phyloP scores from a whole-genome alignment of 345 rosid genomes.

The Eucalyptus sp. region DNA sequence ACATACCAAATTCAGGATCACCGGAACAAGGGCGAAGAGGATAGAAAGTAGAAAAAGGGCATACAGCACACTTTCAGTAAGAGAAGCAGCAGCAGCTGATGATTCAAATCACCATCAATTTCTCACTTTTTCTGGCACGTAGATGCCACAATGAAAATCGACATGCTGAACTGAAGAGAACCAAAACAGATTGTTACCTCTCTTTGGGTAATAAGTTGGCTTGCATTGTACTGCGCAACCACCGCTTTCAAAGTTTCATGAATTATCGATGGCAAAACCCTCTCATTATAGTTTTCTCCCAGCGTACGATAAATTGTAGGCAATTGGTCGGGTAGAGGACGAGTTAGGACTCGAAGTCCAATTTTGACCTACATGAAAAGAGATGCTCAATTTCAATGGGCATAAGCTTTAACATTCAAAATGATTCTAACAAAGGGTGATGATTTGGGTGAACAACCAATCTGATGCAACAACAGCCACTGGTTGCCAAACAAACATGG shows the following conservation, averaged over 20 bases:
- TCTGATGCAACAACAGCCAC: neutral
- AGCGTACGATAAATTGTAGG: conserved; percentile 75
- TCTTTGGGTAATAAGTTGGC: conserved; percentile 94
- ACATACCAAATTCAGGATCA: neutral
- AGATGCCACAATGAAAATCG: neutral
- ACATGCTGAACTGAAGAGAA: neutral
- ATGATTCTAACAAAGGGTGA: neutral
- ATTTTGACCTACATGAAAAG: conserved; percentile 65
- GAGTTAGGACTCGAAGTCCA: conserved; percentile 94
- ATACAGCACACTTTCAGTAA: neutral
- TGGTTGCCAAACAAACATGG: neutral
- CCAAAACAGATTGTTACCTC: conserved; percentile 33
- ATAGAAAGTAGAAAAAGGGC: neutral
- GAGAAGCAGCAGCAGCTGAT: neutral
- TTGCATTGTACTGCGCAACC: conserved; percentile 96
- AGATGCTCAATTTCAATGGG: neutral
- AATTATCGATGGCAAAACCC: conserved; percentile 89
- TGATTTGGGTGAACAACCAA: neutral
- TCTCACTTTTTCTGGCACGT: neutral
- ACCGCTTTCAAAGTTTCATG: conserved; percentile 94
- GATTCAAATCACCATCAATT: neutral
- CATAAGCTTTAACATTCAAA: neutral
- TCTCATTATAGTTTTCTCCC: conserved; percentile 86
- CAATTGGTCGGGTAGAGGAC: conserved; percentile 60
- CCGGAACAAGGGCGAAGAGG: neutral